phyloP scores from a whole-genome alignment of 1,284 basidiomycete genomes.

The Acaromyces ingoldii region DNA sequence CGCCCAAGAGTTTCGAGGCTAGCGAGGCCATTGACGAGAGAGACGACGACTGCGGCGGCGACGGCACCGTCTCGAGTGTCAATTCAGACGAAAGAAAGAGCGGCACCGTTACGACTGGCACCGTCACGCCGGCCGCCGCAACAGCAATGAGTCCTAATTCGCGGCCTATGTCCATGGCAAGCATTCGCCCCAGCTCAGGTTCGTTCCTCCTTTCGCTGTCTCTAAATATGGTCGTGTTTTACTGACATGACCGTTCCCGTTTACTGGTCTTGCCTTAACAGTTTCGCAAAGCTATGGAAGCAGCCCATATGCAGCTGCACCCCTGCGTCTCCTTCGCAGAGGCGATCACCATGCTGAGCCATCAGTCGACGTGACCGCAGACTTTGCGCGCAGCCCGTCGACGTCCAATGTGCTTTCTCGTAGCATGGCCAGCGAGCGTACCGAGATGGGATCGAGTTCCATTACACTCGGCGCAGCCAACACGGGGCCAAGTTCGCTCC shows the following conservation, averaged over 20 bases:
- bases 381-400: conserved; percentile 24
- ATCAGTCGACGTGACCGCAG: conserved; percentile 27
- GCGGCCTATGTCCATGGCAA: not conserved
- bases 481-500: too few species aligned
- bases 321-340: conserved; percentile 31
- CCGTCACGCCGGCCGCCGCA: conserved; percentile 26
- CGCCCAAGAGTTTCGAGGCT: too few species aligned
- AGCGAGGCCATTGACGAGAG: too few species aligned
- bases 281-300: too few species aligned
- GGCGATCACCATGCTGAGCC: conserved; percentile 25
- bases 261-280: too few species aligned
- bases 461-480: conserved; percentile 23
- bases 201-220: too few species aligned
- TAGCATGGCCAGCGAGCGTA: conserved; percentile 32
- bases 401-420: conserved; percentile 17
- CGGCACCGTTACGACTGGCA: conserved; percentile 17
- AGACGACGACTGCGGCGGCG: too few species aligned
- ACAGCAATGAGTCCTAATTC: not conserved
- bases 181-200: too few species aligned
- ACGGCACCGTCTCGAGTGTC: too few species aligned
- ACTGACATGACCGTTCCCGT: too few species aligned
- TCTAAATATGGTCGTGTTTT: too few species aligned
- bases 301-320: conserved; percentile 11
- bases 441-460: conserved; percentile 28
- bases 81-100: too few species aligned